These are phyloP conservation scores for Urostyla sp. DNA, from an alignment of 73 alveolate genomes.

Conservation along the genomic window DNA sequence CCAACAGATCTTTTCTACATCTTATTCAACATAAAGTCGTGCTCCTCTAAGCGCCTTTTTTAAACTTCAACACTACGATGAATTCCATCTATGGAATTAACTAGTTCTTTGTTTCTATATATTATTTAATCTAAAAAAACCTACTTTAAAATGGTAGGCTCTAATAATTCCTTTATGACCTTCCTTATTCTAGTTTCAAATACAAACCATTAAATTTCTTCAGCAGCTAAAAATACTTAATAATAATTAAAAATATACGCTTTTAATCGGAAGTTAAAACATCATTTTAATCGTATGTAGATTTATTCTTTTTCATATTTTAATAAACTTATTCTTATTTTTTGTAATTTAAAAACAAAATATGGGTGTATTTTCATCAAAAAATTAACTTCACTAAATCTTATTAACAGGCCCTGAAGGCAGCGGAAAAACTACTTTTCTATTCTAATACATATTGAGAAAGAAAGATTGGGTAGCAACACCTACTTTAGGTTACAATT, in stretches of 20 bases:
- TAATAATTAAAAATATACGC: no score
- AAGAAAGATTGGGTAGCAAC: constrained; percentile 46
- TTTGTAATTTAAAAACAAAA: no score
- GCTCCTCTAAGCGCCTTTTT: constrained; percentile 19
- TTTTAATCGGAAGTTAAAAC: no score
- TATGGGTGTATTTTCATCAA: constrained; percentile 47
- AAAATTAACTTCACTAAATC: constrained; percentile 7
- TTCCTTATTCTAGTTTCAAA: constrained; percentile 48
- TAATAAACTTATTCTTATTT: no score
- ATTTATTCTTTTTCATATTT: no score
- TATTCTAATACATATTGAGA: constrained; percentile 12
- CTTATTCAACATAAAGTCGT: constrained; percentile 1
- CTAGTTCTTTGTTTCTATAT: constrained; percentile 18
- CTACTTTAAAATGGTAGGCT: constrained; percentile 37
- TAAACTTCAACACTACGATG: background rate
- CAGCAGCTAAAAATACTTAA: no score
- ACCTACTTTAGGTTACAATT: constrained; percentile 42
- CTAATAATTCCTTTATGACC: constrained; percentile 29
- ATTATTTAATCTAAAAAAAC: background rate
- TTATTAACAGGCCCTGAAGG: constrained; percentile 50
- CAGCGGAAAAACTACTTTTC: constrained; percentile 41
- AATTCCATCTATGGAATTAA: background rate
- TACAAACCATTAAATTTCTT: constrained; percentile 43
- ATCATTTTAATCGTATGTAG: no score
- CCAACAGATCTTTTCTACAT: constrained; percentile 36